These are phyloP conservation scores for Lentinula boryana DNA, from an alignment of 768 basidiomycete genomes.

Conservation along the genomic window DNA sequence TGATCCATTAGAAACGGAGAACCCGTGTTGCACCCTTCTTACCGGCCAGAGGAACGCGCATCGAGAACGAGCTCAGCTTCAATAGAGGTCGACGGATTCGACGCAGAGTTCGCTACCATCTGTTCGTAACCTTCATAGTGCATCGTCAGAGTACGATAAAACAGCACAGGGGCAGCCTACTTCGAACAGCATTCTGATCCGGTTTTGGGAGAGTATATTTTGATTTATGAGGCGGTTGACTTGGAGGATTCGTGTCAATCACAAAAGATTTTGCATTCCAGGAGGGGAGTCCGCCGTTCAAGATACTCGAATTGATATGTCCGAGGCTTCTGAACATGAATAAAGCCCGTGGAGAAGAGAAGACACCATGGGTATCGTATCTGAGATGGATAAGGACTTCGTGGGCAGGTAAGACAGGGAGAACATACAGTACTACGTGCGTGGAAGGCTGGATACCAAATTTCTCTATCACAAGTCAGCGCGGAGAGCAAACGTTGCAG, in stretches of 20 bases:
- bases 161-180: constrained; percentile 23
- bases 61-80: constrained; percentile 74
- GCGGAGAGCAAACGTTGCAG: background rate
- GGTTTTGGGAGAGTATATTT: constrained; percentile 51
- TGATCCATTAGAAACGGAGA: background rate
- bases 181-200: constrained; percentile 43
- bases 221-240: constrained; percentile 16
- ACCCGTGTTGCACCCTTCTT: constrained; percentile 11
- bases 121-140: constrained; percentile 64
- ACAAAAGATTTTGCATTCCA: constrained; percentile 67
- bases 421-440: constrained; percentile 75
- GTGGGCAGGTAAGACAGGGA: background rate
- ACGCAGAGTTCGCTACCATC: constrained; percentile 64
- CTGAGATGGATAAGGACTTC: constrained; percentile 28
- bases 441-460: constrained; percentile 69
- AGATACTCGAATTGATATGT: constrained; percentile 77
- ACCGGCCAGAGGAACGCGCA: constrained; percentile 82
- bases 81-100: constrained; percentile 35
- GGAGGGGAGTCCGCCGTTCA: constrained; percentile 88
- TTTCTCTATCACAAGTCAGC: constrained; percentile 30
- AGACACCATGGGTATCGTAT: constrained; percentile 88
- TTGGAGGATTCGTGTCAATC: constrained; percentile 34
- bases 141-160: background rate
- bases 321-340: constrained; percentile 95
- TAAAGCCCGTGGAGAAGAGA: constrained; percentile 87